Base-by-base conservation (phyloP, 768 basidiomycete genomes). In the Imleria badia region DNA sequence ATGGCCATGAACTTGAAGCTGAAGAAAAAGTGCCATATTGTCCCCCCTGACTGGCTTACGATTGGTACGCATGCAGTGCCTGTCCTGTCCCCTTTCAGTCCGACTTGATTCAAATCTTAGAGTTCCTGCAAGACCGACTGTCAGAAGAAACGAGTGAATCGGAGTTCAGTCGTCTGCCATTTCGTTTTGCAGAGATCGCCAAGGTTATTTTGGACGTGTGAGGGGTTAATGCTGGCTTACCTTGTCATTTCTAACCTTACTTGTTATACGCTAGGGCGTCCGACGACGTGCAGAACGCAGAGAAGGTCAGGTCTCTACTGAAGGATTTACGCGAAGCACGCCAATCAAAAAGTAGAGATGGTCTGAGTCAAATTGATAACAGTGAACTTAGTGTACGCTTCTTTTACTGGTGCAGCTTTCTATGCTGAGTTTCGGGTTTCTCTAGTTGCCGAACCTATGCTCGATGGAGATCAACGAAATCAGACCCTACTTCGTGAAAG, bases 311-410 rank as follows among this genome's bases (percentile, higher is more conserved):
- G 6, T 86, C 86, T 6, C 73, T 98, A 3, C 79, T 98, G 19
- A 95, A 98, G 69, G 94, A 97, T 66, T 77, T 98, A n/a, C 87
- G 95, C 13, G 95, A 98, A 75, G 92, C 91, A 13, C 81, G 97
- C 36, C 96, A 98, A 69, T 89, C 94, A 9, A 99, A 99, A 67
- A 87, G 90, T 73, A 76, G 95, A 56, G 84, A 89, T 51, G 94
- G 94, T 78, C 74, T 98, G 3, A 78, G 80, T 55, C 82, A 81
- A 55, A 77, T 97, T 29, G 90, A 94, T 68, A 82, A 91, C 65
- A 88, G 84, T 59, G 89, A 91, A 68, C 78, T 94, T 26, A 85
- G 84, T 72, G 92, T 91, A 69, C 39, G 85, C 72, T n/a, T n/a
- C 38, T 45, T 47, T 45, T 31, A 30, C 33, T 33, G 8, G 15